Evolutionary conservation across 768 basidiomycete genomes (phyloP).

Genomic region (Dioszegia aurantiaca): DNA sequence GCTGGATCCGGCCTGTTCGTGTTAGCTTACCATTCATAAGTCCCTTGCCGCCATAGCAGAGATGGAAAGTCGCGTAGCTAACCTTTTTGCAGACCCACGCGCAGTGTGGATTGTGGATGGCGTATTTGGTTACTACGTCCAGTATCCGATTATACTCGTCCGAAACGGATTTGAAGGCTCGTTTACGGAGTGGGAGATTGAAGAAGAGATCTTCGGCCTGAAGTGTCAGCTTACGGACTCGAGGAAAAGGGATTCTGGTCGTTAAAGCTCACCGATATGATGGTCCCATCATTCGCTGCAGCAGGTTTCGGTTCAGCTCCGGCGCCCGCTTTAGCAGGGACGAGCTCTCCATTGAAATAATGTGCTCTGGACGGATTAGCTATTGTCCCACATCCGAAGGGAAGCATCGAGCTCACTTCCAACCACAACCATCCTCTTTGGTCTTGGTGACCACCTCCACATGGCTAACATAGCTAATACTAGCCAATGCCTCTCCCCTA

Average conservation of each 20-base stretch:
- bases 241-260: neutral
- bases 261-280: slow-evolving; percentile 68
- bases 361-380: slow-evolving; percentile 61
- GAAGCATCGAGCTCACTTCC: slow-evolving; percentile 69
- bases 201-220: slow-evolving; percentile 96
- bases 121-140: slow-evolving; percentile 88
- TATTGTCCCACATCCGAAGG: neutral
- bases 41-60: neutral
- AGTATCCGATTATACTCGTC: slow-evolving; percentile 91
- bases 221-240: neutral
- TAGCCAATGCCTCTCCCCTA: slow-evolving; percentile 92
- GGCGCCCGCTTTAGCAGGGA: slow-evolving; percentile 68
- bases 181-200: slow-evolving; percentile 81
- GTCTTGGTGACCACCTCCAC: slow-evolving; percentile 89
- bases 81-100: slow-evolving; percentile 93
- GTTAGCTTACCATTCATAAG: too few species aligned
- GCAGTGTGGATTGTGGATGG: slow-evolving; percentile 84
- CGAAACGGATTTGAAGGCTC: slow-evolving; percentile 74
- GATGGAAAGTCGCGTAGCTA: slow-evolving; percentile 39
- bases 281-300: slow-evolving; percentile 93
- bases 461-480: slow-evolving; percentile 89
- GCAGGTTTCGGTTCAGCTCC: slow-evolving; percentile 77
- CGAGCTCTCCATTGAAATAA: slow-evolving; percentile 74
- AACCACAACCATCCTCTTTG: slow-evolving; percentile 73
- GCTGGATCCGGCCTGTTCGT: slow-evolving; percentile 63